Evolutionary conservation across 176 grass and related monocot genomes (phyloP).

Genomic region (Rhynchospora breviuscula): DNA sequence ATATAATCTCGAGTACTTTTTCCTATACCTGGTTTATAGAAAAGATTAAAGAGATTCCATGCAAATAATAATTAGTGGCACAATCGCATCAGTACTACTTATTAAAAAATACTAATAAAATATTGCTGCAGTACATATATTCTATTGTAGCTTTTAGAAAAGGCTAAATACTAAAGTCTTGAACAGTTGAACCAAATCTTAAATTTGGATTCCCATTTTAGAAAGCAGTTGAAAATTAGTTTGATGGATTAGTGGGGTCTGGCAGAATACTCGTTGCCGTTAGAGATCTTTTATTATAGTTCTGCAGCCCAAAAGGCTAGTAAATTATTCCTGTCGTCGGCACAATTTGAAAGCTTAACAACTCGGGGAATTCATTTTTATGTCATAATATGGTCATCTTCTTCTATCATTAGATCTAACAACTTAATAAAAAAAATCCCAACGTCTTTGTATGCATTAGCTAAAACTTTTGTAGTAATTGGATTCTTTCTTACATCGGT

Average conservation of each 20-base stretch:
- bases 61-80: not conserved
- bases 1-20: not conserved
- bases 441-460: no score
- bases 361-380: no score
- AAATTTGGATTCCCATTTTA: not conserved
- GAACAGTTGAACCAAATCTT: not conserved
- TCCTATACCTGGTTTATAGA: not conserved
- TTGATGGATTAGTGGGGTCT: not conserved
- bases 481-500: no score
- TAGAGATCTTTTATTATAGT: not conserved
- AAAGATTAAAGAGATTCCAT: not conserved
- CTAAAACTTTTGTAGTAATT: no score
- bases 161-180: not conserved
- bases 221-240: not conserved
- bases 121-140: not conserved
- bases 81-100: not conserved
- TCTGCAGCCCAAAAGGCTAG: not conserved
- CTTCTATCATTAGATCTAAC: no score
- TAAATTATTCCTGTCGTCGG: not conserved
- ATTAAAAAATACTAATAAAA: not conserved
- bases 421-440: no score
- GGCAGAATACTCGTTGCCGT: not conserved
- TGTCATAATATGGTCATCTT: no score
- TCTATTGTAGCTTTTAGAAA: not conserved
- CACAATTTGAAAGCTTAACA: no score